These are phyloP conservation scores for Colletotrichum tamarilloi DNA, from an alignment of 2,329 filamentous ascomycete species.

Conservation along the genomic window DNA sequence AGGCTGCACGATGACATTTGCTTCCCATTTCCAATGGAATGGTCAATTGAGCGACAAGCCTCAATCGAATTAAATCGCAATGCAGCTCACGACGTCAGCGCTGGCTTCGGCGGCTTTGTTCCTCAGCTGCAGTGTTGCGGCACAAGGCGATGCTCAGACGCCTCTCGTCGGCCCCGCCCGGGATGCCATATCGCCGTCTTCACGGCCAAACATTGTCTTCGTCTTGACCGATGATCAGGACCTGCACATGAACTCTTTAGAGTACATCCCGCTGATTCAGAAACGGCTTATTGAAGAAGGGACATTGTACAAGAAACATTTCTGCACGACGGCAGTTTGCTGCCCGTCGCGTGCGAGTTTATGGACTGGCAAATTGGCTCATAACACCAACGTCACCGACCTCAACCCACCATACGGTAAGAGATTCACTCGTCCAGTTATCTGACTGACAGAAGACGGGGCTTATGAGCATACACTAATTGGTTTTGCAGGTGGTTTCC, in stretches of 20 bases:
- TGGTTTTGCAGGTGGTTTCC: conserved; percentile 49
- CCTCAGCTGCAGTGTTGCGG: not conserved
- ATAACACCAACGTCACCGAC: conserved; percentile 73
- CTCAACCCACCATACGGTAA: conserved; percentile 65
- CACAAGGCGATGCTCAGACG: conserved; percentile 6
- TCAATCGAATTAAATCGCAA: not conserved
- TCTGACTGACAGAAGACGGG: too few species aligned
- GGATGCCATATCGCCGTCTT: conserved; percentile 13
- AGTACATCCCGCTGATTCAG: conserved; percentile 66
- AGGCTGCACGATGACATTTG: not conserved
- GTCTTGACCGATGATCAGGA: conserved; percentile 77
- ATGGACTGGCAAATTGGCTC: conserved; percentile 70
- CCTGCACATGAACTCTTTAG: conserved; percentile 67
- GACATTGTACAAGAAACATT: conserved; percentile 69
- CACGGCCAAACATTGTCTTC: conserved; percentile 69
- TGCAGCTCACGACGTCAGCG: not conserved
- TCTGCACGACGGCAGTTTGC: conserved; percentile 72
- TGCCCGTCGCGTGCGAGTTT: conserved; percentile 73
- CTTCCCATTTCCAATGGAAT: not conserved
- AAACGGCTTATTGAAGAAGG: conserved; percentile 67
- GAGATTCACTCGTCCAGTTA: conserved; percentile 46
- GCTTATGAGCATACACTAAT: conserved; percentile 31
- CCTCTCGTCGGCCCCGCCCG: conserved; percentile 13
- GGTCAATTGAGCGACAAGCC: not conserved
- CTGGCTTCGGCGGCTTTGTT: conserved; percentile 8